These are phyloP conservation scores for Epicoccum nigrum DNA, from an alignment of 2,329 filamentous ascomycete species.

Conservation along the genomic window DNA sequence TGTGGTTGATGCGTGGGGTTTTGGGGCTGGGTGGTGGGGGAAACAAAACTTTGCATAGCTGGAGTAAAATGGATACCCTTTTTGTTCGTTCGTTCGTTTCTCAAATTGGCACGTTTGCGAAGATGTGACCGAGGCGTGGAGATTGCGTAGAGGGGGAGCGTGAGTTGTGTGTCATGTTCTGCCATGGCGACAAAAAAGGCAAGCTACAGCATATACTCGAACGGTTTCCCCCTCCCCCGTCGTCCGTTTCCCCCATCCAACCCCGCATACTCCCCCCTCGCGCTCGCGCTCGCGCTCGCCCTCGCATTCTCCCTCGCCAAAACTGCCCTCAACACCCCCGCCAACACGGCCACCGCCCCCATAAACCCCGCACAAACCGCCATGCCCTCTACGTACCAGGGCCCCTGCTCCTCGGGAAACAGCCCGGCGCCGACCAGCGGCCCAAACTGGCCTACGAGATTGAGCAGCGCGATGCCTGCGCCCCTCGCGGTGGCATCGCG, in stretches of 20 bases:
- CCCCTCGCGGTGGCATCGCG: constrained; percentile 71
- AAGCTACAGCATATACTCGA: too few species aligned
- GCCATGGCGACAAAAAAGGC: too few species aligned
- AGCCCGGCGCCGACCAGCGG: constrained; percentile 64
- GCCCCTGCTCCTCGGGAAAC: constrained; percentile 59
- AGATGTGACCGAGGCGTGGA: too few species aligned
- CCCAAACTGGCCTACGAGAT: constrained; percentile 80
- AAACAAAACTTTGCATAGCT: too few species aligned
- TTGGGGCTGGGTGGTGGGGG: too few species aligned
- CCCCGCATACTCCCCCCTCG: constrained; percentile 18
- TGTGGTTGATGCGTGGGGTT: too few species aligned
- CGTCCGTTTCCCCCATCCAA: constrained; percentile 31
- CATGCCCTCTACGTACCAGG: constrained; percentile 59
- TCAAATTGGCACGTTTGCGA: too few species aligned
- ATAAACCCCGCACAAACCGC: constrained; percentile 58
- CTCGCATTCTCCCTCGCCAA: constrained; percentile 44
- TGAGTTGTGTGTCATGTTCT: too few species aligned
- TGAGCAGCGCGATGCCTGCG: constrained; percentile 78
- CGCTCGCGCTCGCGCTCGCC: constrained; percentile 11
- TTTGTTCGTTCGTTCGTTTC: neutral
- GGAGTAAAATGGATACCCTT: constrained; percentile 2
- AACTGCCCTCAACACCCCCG: constrained; percentile 50
- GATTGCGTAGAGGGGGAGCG: too few species aligned
- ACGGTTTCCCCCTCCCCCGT: too few species aligned
- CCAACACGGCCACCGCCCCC: constrained; percentile 53